Percentiles rank a stretch among this genome's conserved stretches.
Conservation (phyloP, 768 basidiomycete genomes). For the Pleurotus djamor region DNA sequence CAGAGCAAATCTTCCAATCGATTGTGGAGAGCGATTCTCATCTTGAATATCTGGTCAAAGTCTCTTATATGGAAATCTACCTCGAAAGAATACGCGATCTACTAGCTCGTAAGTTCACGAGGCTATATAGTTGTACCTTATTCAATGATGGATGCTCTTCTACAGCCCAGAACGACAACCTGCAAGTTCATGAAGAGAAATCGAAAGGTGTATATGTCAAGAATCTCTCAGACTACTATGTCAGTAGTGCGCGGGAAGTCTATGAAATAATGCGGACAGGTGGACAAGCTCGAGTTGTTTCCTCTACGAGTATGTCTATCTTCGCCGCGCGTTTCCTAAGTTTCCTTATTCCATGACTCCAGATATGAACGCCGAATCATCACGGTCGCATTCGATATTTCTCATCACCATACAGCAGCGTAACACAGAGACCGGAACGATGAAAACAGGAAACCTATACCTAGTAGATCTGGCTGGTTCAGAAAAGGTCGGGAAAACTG, state of each 20-base stretch:
- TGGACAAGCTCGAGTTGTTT: slow-evolving; percentile 85
- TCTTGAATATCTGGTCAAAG: slow-evolving; percentile 98
- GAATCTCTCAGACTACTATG: slow-evolving; percentile 96
- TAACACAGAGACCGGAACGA: slow-evolving; percentile 93
- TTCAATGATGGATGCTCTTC: slow-evolving; percentile 7
- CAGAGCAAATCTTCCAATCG: slow-evolving; percentile 98
- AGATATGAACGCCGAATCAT: slow-evolving; percentile 99
- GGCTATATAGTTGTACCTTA: background rate
- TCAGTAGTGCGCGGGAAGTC: slow-evolving; percentile 91
- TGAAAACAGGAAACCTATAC: slow-evolving; percentile 96
- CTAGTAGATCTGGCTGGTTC: slow-evolving; percentile 98
- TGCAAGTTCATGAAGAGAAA: slow-evolving; percentile 99
- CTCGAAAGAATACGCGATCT: slow-evolving; percentile 94
- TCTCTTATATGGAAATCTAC: slow-evolving; percentile 99
- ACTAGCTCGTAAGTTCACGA: slow-evolving; percentile 75
- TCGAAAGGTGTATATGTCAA: slow-evolving; percentile 97
- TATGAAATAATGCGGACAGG: slow-evolving; percentile 99
- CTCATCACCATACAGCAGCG: slow-evolving; percentile 96
- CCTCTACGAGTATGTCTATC: slow-evolving; percentile 79
- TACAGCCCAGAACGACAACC: slow-evolving; percentile 93
- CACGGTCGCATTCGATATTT: slow-evolving; percentile 98
- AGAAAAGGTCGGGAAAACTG: slow-evolving; percentile 99
- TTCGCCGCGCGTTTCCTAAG: slow-evolving; percentile 1
- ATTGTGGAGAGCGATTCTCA: slow-evolving; percentile 95
- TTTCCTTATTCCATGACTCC: slow-evolving; percentile 3